Base-by-base conservation (phyloP, 305 asterid genomes). In the Plantago coronopus region DNA sequence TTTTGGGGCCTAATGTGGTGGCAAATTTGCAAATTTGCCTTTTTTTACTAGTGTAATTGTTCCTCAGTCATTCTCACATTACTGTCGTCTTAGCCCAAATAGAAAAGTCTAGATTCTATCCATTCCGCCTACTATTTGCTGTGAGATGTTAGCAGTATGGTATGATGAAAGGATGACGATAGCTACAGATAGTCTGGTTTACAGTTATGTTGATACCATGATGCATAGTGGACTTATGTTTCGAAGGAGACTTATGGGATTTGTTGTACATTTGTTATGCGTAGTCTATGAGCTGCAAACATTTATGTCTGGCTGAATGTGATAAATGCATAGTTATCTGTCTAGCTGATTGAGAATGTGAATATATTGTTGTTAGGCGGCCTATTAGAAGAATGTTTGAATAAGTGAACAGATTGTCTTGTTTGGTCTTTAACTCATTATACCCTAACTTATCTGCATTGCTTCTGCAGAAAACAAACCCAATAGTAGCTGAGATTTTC, bases 401-500 rank as follows among this genome's bases (percentile, higher is more conserved):
- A 16, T 15, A 16, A 1, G 21, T 17, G 51, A n/a, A 1, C 6
- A 7, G 17, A 46, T 17, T 44, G 19, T 7, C 20, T 46, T 3
- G 51, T 46, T 46, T 46, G n/a, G 51, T n/a, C 19, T 46, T 20
- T 10, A 17, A 5, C 14, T 67, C n/a, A 11, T 47, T 21, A 54
- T 53, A 46, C 42, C 62, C 21, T 57, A 17, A 65, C 68, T 63
- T 55, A 12, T 20, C 7, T 12, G 19, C 27, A 31, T 54, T 60
- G 17, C 48, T 57, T 74, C 2, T 76, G 86, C 93, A 90, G 98
- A 91, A 91, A 79, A 88, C 98, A 2, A 88, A 91, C 72, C 98
- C 95, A 21, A 78, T 85, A 51, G 98, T 88, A 43, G 98, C 98
- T 58, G 98, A 91, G 83, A 91, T 88, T 59, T 91, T 88, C 88